A percentile compares a stretch with the other conserved stretches of the same genome.
Conservation (phyloP, 805 yeast species). For the Monosporozyma siamensis region DNA sequence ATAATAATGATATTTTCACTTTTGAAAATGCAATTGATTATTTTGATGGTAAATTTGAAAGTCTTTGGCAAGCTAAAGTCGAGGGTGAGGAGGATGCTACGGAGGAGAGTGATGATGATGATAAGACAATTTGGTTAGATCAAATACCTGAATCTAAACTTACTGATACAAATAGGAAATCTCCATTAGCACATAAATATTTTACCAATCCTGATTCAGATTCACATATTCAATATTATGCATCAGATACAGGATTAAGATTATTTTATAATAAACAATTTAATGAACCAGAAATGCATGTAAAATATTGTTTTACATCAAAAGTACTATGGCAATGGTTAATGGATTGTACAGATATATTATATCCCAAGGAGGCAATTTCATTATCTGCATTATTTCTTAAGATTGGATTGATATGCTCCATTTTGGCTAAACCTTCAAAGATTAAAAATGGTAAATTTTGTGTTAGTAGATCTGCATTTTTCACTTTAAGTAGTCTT, state of each 20-base stretch:
- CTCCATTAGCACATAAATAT: conserved; percentile 67
- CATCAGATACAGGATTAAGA: conserved; percentile 55
- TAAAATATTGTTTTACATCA: conserved; percentile 55
- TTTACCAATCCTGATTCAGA: conserved; percentile 88
- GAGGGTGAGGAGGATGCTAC: background rate
- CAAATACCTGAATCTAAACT: conserved; percentile 9
- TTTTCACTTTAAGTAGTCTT: conserved; percentile 35
- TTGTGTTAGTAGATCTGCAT: conserved; percentile 31
- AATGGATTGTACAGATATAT: conserved; percentile 76
- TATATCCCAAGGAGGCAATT: conserved; percentile 43
- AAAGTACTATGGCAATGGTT: conserved; percentile 80
- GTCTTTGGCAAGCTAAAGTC: background rate
- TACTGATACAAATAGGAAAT: conserved; percentile 24
- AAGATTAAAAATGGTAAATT: conserved; percentile 24
- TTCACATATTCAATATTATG: conserved; percentile 70
- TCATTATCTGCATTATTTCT: conserved; percentile 44
- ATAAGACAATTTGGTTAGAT: conserved; percentile 9
- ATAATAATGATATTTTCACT: conserved; percentile 27
- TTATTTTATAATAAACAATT: conserved; percentile 39
- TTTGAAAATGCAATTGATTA: conserved; percentile 23
- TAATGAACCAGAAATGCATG: conserved; percentile 17
- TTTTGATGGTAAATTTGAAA: background rate
- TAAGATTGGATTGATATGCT: conserved; percentile 38
- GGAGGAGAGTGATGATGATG: background rate
- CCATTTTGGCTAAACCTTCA: conserved; percentile 34